Evolutionary conservation across 495 filamentous ascomycete species (phyloP), one percentile per base, ranked within the genome.

Genomic region (Trichoderma orchidacearum): DNA sequence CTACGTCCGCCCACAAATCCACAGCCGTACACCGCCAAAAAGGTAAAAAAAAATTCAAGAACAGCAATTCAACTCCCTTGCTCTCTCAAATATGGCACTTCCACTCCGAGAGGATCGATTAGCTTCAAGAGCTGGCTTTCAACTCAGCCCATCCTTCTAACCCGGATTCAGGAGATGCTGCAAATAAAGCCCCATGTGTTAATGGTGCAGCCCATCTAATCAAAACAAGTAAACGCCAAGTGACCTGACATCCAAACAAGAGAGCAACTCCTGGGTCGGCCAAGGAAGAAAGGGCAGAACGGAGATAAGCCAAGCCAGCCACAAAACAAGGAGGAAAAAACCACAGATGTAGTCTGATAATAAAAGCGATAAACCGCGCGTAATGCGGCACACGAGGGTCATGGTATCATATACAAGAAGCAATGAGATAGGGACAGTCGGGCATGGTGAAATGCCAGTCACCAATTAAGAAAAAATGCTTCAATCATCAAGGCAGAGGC

Each of bases 401-500:
- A 15, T 55, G 53, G 53, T 55, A 55, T 55, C 53, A 55, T 55
- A 23, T 55, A 55, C 31, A 55, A 18, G 32, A 55, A 55, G 32
- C 31, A 53, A 53, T 30, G 8, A 53, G 27, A 12, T n/a, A 17
- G 51, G 30, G 51, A 18, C 51, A 53, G 30, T 53, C 25, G 18
- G 27, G 27, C 51, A 32, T 30, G 30, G 9, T 23, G 51, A 17
- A 12, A 31, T 53, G 30, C 30, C 28, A n/a, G 17, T 30, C 51
- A 34, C 28, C 21, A 17, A 17, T 34, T n/a, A 5, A 4, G 13
- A 30, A 23, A 9, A 17, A 30, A 12, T 34, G 28, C 30, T 34
- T 53, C 28, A n/a, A 23, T 29, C 36, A 50, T 56, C 9, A 57
- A 60, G 53, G 52, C 60, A 28, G 28, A 32, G 62, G 63, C 38